Evolutionary conservation across 1,139 yeast genomes (phyloP).

Genomic region (Arxiozyma slooffiae): DNA sequence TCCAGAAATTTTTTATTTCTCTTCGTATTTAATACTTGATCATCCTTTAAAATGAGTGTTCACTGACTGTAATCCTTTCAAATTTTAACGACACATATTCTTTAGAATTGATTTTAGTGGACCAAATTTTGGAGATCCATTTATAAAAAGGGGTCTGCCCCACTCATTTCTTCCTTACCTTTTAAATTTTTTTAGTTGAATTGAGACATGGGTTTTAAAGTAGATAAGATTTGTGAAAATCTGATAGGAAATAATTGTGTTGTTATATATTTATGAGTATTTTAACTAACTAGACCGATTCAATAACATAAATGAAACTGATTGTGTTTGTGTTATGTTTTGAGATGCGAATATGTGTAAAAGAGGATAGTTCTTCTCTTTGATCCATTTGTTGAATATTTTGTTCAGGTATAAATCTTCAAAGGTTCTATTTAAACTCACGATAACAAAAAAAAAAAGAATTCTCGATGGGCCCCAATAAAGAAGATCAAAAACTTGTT

Average conservation of each 20-base stretch:
- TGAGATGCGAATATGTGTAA: neutral
- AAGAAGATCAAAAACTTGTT: no score
- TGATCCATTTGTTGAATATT: no score
- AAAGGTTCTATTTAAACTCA: no score
- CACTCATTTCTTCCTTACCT: conserved; percentile 97
- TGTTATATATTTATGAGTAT: neutral
- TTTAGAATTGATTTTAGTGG: conserved; percentile 48
- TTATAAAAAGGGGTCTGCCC: conserved; percentile 94
- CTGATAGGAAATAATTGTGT: conserved; percentile 12
- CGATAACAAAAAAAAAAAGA: no score
- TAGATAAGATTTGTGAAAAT: conserved; percentile 29
- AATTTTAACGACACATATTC: conserved; percentile 47
- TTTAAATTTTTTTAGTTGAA: conserved; percentile 40
- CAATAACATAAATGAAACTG: neutral
- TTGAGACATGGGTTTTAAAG: conserved; percentile 32
- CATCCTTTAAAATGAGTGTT: conserved; percentile 53
- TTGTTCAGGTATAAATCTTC: no score
- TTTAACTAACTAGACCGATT: neutral
- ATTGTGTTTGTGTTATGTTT: neutral
- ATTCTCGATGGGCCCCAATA: no score
- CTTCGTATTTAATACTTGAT: conserved; percentile 56
- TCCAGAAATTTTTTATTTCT: conserved; percentile 59
- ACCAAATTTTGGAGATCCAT: conserved; percentile 85
- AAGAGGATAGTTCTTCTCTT: no score
- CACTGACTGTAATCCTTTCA: conserved; percentile 52